Evolutionary conservation across 306 rosid species (phyloP), one percentile per base, ranked within the genome.

Genomic region (Inga laurina): DNA sequence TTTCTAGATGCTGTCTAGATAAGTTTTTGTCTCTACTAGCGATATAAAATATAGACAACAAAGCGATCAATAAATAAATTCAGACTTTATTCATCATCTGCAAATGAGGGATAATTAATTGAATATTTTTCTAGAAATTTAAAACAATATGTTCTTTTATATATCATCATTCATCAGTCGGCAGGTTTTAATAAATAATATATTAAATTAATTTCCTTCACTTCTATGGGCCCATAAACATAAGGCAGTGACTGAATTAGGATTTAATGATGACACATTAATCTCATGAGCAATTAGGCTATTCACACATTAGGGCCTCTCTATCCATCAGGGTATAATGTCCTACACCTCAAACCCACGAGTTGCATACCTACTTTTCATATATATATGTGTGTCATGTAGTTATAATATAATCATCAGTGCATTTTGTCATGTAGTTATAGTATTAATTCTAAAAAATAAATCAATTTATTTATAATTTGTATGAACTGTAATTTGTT

Each of bases 241-340:
- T 1, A 54, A 13, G 78, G 57, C 54, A 44, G 76, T n/a, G 88
- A 45, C 61, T 51, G 57, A 81, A 83, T 76, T 70, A 75, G 75
- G 4, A 83, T 79, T 87, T 34, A 81, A 83, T 87, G 48, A 86
- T 86, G 81, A 39, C 83, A 15, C n/a, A 61, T 81, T 37, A 70
- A 70, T 70, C 19, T 27, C 65, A 68, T 27, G 64, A 49, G 44
- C 51, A 75, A 82, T 82, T 78, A 82, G 82, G 81, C n/a, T 21
- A 68, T 45, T 69, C 59, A 13, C 35, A 12, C 76, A 12, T 22
- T 71, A 56, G 67, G 83, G 59, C 79, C 54, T 49, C 54, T 49
- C 54, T 8, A 57, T 64, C 81, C 74, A 72, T 78, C 75, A 83
- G 73, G 84, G 67, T 54, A 51, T 27, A 54, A 19, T 30, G 37